Evolutionary conservation across 2,329 filamentous ascomycete species (phyloP), one percentile per base, ranked within the genome.

Genomic region (Paecilomyces fulvus): DNA sequence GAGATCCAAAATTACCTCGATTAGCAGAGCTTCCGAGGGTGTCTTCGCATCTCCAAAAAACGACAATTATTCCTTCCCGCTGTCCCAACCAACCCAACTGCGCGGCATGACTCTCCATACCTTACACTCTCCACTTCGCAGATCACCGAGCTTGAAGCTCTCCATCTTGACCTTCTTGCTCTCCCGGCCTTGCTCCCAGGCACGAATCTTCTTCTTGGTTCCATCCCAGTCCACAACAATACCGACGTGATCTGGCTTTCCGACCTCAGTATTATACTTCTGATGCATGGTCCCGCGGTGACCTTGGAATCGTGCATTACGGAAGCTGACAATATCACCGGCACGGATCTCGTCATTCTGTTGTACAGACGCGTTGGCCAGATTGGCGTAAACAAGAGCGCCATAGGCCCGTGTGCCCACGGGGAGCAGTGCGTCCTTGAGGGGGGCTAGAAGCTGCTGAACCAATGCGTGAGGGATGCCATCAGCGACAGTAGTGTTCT

Each of bases 151-250:
- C 76, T 92, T 89, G 76, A 92, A 97, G 75, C 91, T 95, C 79
- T 97, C 92, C 59, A 90, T 78, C 77, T 95, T 94, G 55, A 95
- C 87, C 79, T 96, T 97, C 73, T 88, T 92, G 71, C 85, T 92
- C 77, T 97, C 92, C 12, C 92, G 80, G 0, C 92, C 92, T 70
- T 99, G 94, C 73, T 97, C 94, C 89, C 90, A 97, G 1, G 87
- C 92, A 28, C 92, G 79, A 25, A 99, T 87, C 80, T 97, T 96
- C 81, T 96, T 96, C 83, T 96, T 96, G 46, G 90, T 95, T 2
- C 94, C 94, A 71, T 99, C 94, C 94, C 94, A 99, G 71, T 99
- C 94, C 9, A 90, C 83, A 3, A 99, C 92, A 2, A 99, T 78
- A 1, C 83, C 94, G 0, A 97, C 92, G 67, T 99, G 94, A 61